Percentiles rank a stretch among this genome's conserved stretches.
phyloP scores from a whole-genome alignment of 352 stramenopile genomes.

The Phytophthora lateralis region DNA sequence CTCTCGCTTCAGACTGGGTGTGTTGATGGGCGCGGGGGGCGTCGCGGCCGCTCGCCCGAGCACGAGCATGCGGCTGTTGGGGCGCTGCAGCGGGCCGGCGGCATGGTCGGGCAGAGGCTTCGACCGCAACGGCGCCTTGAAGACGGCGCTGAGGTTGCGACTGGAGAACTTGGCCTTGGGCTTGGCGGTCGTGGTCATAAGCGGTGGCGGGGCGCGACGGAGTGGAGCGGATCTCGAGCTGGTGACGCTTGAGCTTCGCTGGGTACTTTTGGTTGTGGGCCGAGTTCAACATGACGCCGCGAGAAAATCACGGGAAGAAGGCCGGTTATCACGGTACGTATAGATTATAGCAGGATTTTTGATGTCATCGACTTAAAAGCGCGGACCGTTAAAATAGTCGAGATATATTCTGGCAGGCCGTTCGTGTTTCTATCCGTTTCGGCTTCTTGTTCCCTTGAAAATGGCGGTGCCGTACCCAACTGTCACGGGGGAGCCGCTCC shows the following conservation, averaged over 20 bases:
- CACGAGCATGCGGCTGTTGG: slow-evolving; percentile 59
- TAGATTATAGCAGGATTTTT: not conserved
- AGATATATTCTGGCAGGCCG: not conserved
- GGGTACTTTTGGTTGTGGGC: slow-evolving; percentile 25
- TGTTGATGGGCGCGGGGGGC: slow-evolving; percentile 77
- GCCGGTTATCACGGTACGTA: not conserved
- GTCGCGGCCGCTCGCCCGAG: slow-evolving; percentile 41
- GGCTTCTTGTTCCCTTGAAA: not conserved
- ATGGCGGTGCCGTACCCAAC: not conserved
- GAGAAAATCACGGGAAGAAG: slow-evolving; percentile 15
- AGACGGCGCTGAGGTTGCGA: slow-evolving; percentile 74
- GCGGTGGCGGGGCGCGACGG: slow-evolving; percentile 4
- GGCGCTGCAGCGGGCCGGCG: slow-evolving; percentile 22
- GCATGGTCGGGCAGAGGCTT: slow-evolving; percentile 41
- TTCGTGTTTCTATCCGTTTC: not conserved
- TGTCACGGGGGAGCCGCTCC: not conserved
- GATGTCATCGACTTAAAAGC: no score
- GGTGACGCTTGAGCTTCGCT: slow-evolving; percentile 24
- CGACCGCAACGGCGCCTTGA: slow-evolving; percentile 55
- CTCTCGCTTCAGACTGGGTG: slow-evolving; percentile 72
- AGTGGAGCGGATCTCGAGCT: slow-evolving; percentile 20
- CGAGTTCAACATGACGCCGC: slow-evolving; percentile 22
- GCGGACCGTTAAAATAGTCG: not conserved
- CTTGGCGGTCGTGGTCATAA: slow-evolving; percentile 57
- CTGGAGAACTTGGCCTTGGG: slow-evolving; percentile 74